Percentiles rank a stretch among this genome's conserved stretches.
These are phyloP conservation scores for Scheffersomyces lignosus DNA, from an alignment of 805 yeast genomes.

Conservation along the genomic window DNA sequence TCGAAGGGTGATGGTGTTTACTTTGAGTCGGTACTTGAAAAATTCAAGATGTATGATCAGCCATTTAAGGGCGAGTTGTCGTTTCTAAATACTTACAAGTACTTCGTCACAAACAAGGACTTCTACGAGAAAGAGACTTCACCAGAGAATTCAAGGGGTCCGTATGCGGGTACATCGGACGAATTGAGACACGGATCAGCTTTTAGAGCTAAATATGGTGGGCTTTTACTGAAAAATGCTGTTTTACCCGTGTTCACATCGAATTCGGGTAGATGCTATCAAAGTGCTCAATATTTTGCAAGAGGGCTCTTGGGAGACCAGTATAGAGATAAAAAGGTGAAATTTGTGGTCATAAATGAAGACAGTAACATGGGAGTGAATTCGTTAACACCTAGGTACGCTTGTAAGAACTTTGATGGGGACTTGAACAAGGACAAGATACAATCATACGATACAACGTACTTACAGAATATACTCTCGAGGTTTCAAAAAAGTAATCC, in stretches of 20 bases:
- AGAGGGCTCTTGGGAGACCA: conserved; percentile 24
- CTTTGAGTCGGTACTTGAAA: conserved; percentile 12
- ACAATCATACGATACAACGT: conserved; percentile 33
- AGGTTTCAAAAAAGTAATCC: conserved; percentile 58
- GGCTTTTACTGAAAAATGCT: conserved; percentile 14
- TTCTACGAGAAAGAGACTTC: conserved; percentile 24
- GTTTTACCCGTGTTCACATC: conserved; percentile 21
- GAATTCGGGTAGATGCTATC: conserved; percentile 20
- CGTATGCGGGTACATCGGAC: conserved; percentile 21
- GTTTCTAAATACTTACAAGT: conserved; percentile 19
- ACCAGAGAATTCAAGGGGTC: conserved; percentile 19
- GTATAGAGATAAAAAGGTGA: conserved; percentile 8
- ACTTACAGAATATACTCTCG: conserved; percentile 51
- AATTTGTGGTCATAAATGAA: conserved; percentile 13
- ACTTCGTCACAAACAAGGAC: conserved; percentile 15
- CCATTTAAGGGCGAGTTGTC: conserved; percentile 18
- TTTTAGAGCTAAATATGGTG: conserved; percentile 19
- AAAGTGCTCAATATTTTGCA: conserved; percentile 21
- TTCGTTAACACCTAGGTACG: conserved; percentile 21
- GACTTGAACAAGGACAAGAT: conserved; percentile 25
- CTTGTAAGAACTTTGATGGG: conserved; percentile 31
- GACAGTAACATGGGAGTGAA: conserved; percentile 19
- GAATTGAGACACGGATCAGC: conserved; percentile 22
- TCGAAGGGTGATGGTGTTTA: conserved; percentile 23
- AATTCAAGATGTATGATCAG: conserved; percentile 13